Percentiles rank a stretch among this genome's conserved stretches.
phyloP scores from a whole-genome alignment of 345 rosid genomes.

The Populus ilicifolia region DNA sequence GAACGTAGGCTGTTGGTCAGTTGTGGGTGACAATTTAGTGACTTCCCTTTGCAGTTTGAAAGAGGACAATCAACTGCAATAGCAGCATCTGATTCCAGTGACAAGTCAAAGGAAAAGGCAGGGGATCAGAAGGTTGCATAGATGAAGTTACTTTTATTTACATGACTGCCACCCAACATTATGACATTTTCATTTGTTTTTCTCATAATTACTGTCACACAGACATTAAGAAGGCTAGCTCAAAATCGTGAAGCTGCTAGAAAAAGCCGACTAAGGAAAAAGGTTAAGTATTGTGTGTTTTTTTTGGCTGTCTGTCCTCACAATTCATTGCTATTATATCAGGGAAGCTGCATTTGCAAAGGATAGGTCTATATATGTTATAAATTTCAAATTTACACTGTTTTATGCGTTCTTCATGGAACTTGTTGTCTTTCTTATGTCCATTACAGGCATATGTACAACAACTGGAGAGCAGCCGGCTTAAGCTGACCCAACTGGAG shows the following conservation, averaged over 20 bases:
- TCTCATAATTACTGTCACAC: conserved; percentile 16
- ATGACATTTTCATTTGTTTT: neutral
- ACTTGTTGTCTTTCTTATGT: conserved; percentile 3
- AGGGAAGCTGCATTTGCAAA: neutral
- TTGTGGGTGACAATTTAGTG: conserved; percentile 10
- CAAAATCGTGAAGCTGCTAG: conserved; percentile 99
- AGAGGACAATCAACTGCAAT: conserved; percentile 45
- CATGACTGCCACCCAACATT: neutral
- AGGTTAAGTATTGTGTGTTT: conserved; percentile 45
- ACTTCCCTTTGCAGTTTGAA: conserved; percentile 54
- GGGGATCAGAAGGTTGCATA: conserved; percentile 72
- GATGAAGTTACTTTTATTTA: neutral
- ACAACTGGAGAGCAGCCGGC: conserved; percentile 86
- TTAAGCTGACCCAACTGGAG: conserved; percentile 83
- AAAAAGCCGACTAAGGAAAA: conserved; percentile 91
- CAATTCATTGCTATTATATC: neutral
- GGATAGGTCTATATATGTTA: neutral
- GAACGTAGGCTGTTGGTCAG: conserved; percentile 9
- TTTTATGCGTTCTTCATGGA: neutral
- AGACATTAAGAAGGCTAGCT: conserved; percentile 94
- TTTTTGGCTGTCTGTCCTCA: neutral
- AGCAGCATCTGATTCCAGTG: conserved; percentile 77
- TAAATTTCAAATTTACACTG: neutral
- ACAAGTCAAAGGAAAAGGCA: conserved; percentile 78
- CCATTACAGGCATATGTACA: conserved; percentile 78